Evolutionary conservation across 2,329 filamentous ascomycete genomes (phyloP), one percentile per base, ranked within the genome.

Genomic region (Pezicula neosporulosa): DNA sequence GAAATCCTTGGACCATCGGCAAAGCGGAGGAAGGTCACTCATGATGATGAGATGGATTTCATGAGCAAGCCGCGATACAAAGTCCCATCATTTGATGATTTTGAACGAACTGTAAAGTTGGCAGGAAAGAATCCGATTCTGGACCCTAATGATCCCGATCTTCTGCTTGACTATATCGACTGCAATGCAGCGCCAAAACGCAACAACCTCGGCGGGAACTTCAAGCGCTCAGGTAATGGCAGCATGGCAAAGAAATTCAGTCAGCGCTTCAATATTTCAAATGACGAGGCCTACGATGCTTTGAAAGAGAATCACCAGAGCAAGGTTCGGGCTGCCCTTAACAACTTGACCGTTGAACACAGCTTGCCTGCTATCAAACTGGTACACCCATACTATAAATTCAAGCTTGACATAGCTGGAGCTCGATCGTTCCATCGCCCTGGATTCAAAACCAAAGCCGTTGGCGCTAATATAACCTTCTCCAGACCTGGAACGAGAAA

Each of bases 281-380:
- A 97, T 57, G 94, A 99, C 64, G 88, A 94, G 53, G 92, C 92
- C 2, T 99, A 99, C 68, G 92, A 97, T 65, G 83, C 91, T 54
- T 81, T 99, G 42, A 97, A 97, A 70, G 91, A 96, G 69, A 97
- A 97, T 65, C 92, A 96, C 65, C 90, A 96, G 72, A 91, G 90
- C 77, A 97, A 96, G 70, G 89, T 99, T 55, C 85, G 94, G 59
- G 94, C 91, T 48, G 96, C 90, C 1, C 82, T 99, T 54, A 90
- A 91, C 43, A 93, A 92, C 64, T 83, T 96, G 56, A 85, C 88
- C n/a, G 86, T 99, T 39, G 94, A 99, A 68, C 94, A 99, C 72
- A 92, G 89, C 68, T 78, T 96, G 76, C 93, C 94, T 15, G 94
- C 94, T 10, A 77, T 93, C 63, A 92, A 93, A 65, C 75, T 99